Percentiles rank a stretch among this genome's conserved stretches.
phyloP scores from a whole-genome alignment of 306 rosid species.

The Hippophae gyantsensis region DNA sequence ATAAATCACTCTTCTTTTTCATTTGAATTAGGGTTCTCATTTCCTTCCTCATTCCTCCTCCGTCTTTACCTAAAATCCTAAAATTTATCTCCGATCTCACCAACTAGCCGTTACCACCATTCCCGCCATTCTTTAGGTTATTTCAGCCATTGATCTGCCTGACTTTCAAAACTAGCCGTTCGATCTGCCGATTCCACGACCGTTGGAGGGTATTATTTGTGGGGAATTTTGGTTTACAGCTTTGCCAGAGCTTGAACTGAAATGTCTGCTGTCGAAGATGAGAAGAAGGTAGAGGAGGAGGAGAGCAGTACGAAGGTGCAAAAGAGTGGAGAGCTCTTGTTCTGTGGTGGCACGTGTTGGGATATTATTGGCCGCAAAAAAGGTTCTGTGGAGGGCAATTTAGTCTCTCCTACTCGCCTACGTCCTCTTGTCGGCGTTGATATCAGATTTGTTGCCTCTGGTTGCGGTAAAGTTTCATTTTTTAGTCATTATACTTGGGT shows the following conservation, averaged over 20 bases:
- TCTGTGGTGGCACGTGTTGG: slow-evolving; percentile 92
- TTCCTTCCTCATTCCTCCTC: slow-evolving; percentile 9
- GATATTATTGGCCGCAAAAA: slow-evolving; percentile 67
- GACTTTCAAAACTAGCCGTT: slow-evolving; percentile 66
- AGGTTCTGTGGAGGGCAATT: slow-evolving; percentile 64
- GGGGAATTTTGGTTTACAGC: slow-evolving; percentile 17
- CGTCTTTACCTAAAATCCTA: slow-evolving; percentile 20
- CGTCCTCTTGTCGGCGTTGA: slow-evolving; percentile 71
- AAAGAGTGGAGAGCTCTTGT: slow-evolving; percentile 75
- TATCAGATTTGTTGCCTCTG: slow-evolving; percentile 78
- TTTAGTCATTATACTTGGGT: background rate
- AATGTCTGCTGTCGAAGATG: slow-evolving; percentile 70
- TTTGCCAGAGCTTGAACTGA: slow-evolving; percentile 46
- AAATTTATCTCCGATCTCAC: slow-evolving; percentile 32
- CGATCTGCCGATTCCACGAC: slow-evolving; percentile 32
- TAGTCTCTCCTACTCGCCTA: slow-evolving; percentile 77
- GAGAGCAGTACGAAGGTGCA: slow-evolving; percentile 18
- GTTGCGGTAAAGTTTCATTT: slow-evolving; percentile 47
- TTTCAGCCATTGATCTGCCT: slow-evolving; percentile 16
- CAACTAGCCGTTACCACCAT: slow-evolving; percentile 42
- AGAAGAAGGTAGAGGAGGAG: slow-evolving; percentile 47
- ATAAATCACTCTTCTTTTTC: slow-evolving; percentile 4
- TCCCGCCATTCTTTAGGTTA: slow-evolving; percentile 62
- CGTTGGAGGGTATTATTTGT: background rate
- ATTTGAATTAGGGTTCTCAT: slow-evolving; percentile 68